Percentiles rank a stretch among this genome's conserved stretches.
phyloP scores from a whole-genome alignment of 148 eudicot species.

The Rhododendron kiyosumense region DNA sequence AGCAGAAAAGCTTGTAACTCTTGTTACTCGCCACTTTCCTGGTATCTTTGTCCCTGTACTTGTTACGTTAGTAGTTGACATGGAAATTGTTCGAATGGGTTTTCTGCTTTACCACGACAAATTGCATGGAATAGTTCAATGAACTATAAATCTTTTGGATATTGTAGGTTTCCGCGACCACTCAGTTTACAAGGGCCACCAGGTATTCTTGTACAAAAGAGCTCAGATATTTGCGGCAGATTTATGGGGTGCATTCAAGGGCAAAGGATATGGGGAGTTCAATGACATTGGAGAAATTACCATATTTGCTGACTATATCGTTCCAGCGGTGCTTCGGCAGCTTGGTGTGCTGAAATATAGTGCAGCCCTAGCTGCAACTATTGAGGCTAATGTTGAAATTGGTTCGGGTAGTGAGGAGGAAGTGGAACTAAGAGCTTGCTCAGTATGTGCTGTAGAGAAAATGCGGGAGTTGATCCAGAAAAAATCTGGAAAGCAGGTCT shows the following conservation, averaged over 20 bases:
- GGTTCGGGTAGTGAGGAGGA: constrained; percentile 79
- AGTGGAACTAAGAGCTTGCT: constrained; percentile 75
- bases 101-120: background rate
- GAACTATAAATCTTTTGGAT: background rate
- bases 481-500: constrained; percentile 66
- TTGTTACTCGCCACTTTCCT: constrained; percentile 62
- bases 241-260: constrained; percentile 86
- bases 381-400: constrained; percentile 49
- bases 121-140: background rate
- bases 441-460: constrained; percentile 72
- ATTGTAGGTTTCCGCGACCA: constrained; percentile 79
- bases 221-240: constrained; percentile 91
- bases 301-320: constrained; percentile 86
- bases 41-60: constrained; percentile 28
- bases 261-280: constrained; percentile 72
- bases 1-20: constrained; percentile 68
- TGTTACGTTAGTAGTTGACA: background rate
- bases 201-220: constrained; percentile 75
- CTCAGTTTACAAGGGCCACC: constrained; percentile 87
- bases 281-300: constrained; percentile 63
- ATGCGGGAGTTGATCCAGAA: constrained; percentile 56
- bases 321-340: constrained; percentile 77
- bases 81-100: background rate
- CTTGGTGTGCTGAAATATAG: constrained; percentile 71
- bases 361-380: constrained; percentile 39